These are phyloP conservation scores for Russula dissimulans DNA, from an alignment of 768 basidiomycete species.

Conservation along the genomic window DNA sequence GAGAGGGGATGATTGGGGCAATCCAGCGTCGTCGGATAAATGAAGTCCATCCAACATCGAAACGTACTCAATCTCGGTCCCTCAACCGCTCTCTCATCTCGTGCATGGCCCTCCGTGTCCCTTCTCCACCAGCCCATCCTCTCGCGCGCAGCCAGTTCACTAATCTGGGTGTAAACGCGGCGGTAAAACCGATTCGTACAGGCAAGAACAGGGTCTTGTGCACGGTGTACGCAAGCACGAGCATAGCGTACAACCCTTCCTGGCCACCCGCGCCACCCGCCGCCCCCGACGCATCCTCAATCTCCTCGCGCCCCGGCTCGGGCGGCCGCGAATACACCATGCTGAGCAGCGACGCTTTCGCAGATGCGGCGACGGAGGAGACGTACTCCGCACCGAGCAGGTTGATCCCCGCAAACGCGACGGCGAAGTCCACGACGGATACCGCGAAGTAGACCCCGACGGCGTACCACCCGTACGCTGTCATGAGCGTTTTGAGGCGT, in stretches of 20 bases:
- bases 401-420: conserved; percentile 79
- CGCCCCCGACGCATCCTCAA: conserved; percentile 34
- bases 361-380: conserved; percentile 48
- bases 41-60: conserved; percentile 14
- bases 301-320: conserved; percentile 61
- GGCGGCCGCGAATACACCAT: conserved; percentile 44
- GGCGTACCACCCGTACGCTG: conserved; percentile 93
- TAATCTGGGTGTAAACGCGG: conserved; percentile 74
- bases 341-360: conserved; percentile 39
- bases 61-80: conserved; percentile 19
- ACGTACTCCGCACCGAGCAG: conserved; percentile 89
- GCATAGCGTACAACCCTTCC: conserved; percentile 84
- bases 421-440: conserved; percentile 67
- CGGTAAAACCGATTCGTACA: conserved; percentile 81
- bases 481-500: conserved; percentile 73
- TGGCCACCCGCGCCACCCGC: conserved; percentile 33
- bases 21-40: background rate
- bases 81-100: conserved; percentile 32
- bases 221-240: conserved; percentile 86
- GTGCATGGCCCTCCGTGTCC: conserved; percentile 52
- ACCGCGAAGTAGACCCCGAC: conserved; percentile 80
- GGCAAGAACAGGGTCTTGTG: conserved; percentile 95
- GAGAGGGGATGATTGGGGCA: background rate
- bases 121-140: conserved; percentile 77
- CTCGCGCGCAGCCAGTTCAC: conserved; percentile 72